Base-by-base conservation (phyloP, 176 grass and related monocot species). In the Pontederia crassipes region DNA sequence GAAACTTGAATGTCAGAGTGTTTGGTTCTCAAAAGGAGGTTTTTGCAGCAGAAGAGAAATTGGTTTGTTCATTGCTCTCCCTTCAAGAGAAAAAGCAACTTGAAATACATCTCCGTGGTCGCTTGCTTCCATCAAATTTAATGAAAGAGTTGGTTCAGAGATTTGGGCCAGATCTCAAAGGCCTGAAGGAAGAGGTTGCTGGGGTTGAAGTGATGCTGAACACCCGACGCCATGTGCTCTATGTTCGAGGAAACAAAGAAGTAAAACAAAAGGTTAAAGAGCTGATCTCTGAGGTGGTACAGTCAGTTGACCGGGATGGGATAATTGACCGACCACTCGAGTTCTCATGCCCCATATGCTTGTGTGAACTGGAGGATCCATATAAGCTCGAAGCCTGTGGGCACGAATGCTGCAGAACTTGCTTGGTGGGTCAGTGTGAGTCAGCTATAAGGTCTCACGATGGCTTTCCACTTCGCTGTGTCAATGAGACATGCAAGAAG, bases 301-400 rank as follows among this genome's bases (percentile, higher is more conserved):
- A 66, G 24, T 82, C 83, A 47, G 64, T 59, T 51, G 58, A 74
- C 60, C 35, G 67, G 17, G 65, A 64, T 75, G 54, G 48, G 20
- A 17, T 73, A 45, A 52, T 52, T 59, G 74, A 75, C 68, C 64
- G 60, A 53, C 40, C 74, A 18, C 51, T 47, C 40, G 79, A 80
- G 57, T 79, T 62, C 77, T 53, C 69, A 40, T 96, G 86, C 64
- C 91, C 86, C 32, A 85, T 96, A 55, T 96, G 91, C 71, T 65
- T 90, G 45, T 96, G 91, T 28, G 86, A 96, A 56, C 66, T 85
- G n/a, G 86, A 90, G 16, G 81, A 96, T 52, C 86, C 91, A 45
- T 90, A 90, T 74, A 75, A 72, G 61, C 78, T 96, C n/a, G 83
- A 96, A 74, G 80, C 91, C 18, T 96, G 86, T 77, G 91, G 81